phyloP scores from a whole-genome alignment of 2,329 filamentous ascomycete genomes.

The Alternaria triticina region DNA sequence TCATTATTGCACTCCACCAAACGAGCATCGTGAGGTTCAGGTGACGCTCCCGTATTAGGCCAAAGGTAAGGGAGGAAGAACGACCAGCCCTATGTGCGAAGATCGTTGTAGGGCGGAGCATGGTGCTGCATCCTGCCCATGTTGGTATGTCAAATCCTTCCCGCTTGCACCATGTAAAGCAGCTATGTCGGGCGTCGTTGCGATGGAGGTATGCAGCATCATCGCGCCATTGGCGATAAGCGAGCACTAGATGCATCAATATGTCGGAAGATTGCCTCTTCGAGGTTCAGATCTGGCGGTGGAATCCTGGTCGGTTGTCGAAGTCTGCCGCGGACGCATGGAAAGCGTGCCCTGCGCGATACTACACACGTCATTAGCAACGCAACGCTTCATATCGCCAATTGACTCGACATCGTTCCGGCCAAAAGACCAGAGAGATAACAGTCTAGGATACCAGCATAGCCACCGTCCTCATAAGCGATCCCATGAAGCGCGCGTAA shows the following conservation, averaged over 20 bases:
- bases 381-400: background rate
- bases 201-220: background rate
- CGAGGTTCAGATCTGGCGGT: background rate
- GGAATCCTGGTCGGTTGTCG: background rate
- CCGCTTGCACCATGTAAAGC: background rate
- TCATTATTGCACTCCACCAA: background rate
- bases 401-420: background rate
- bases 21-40: background rate
- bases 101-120: background rate
- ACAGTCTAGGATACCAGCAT: background rate
- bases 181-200: background rate
- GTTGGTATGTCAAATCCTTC: background rate
- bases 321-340: background rate
- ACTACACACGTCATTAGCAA: background rate
- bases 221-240: background rate
- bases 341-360: background rate
- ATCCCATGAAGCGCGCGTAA: background rate
- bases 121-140: background rate
- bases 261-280: background rate
- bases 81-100: background rate
- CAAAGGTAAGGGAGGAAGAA: background rate
- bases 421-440: background rate
- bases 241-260: background rate
- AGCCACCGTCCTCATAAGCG: background rate
- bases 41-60: background rate